Evolutionary conservation across 768 basidiomycete species (phyloP).

Genomic region (Mycena epipterygia): DNA sequence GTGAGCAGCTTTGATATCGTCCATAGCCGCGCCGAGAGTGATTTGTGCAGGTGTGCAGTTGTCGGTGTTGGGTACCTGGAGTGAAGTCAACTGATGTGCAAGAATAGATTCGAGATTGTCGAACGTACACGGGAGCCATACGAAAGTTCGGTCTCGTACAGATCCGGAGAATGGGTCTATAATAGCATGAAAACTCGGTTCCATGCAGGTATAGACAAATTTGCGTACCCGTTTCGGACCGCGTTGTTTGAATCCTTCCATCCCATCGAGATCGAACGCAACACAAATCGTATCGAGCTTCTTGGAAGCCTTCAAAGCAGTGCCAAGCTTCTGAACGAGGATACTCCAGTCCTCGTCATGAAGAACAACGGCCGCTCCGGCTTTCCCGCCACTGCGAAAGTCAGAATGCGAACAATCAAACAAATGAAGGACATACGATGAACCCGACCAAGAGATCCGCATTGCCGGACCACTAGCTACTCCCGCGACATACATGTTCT

Average conservation of each 20-base stretch:
- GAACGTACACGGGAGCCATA: constrained; percentile 1
- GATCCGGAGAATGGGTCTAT: neutral
- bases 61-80: constrained; percentile 3
- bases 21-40: neutral
- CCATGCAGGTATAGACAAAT: neutral
- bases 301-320: neutral
- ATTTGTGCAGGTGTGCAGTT: neutral
- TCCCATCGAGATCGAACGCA: neutral
- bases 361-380: neutral
- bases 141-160: neutral
- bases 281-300: constrained; percentile 8
- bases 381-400: neutral
- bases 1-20: constrained; percentile 14
- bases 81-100: neutral
- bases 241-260: constrained; percentile 9
- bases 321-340: neutral
- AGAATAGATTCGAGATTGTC: neutral
- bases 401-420: neutral
- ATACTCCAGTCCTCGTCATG: neutral
- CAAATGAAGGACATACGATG: neutral
- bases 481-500: neutral
- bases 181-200: neutral
- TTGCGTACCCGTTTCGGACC: constrained; percentile 2
- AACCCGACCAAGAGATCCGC: neutral
- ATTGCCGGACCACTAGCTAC: constrained; percentile 1